Percentiles rank a stretch among this genome's conserved stretches.
Evolutionary conservation across 139 green algal species (phyloP).

Genomic region (Chlamydomonas sp.): DNA sequence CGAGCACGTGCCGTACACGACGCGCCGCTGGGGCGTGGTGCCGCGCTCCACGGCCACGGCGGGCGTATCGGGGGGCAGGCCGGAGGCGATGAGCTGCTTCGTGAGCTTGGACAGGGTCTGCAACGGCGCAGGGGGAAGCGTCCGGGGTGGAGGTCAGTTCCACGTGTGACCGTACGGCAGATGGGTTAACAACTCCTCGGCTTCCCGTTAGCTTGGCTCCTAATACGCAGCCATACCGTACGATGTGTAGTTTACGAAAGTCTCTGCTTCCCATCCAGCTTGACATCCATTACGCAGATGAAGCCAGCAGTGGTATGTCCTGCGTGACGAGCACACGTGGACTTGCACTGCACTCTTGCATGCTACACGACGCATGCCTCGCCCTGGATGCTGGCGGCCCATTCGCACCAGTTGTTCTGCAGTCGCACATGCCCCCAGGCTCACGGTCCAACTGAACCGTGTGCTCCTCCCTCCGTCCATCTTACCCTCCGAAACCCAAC

Average conservation of each 20-base stretch:
- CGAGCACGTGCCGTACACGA: constrained; percentile 77
- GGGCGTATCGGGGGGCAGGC: constrained; percentile 75
- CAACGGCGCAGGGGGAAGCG: not conserved
- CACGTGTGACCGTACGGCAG: not conserved
- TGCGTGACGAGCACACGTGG: too few relatives aligned
- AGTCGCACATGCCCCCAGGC: too few relatives aligned
- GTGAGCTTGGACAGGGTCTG: constrained; percentile 83
- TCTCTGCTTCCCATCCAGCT: not conserved
- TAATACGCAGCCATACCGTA: not conserved
- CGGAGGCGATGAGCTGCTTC: constrained; percentile 70
- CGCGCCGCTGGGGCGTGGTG: constrained; percentile 87
- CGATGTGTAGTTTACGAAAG: not conserved
- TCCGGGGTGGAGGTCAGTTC: not conserved
- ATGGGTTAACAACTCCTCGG: not conserved
- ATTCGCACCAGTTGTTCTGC: too few relatives aligned
- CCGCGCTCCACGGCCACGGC: constrained; percentile 95
- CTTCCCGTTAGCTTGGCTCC: not conserved
- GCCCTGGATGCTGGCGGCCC: too few relatives aligned
- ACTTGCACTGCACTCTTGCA: too few relatives aligned
- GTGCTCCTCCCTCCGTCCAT: too few relatives aligned
- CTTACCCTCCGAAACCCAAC: too few relatives aligned
- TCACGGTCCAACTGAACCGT: too few relatives aligned
- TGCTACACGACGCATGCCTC: too few relatives aligned
- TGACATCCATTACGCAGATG: not conserved
- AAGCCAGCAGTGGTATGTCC: too few relatives aligned